Evolutionary conservation across 139 green algal species (phyloP).

Genomic region (Haematococcus sp.): DNA sequence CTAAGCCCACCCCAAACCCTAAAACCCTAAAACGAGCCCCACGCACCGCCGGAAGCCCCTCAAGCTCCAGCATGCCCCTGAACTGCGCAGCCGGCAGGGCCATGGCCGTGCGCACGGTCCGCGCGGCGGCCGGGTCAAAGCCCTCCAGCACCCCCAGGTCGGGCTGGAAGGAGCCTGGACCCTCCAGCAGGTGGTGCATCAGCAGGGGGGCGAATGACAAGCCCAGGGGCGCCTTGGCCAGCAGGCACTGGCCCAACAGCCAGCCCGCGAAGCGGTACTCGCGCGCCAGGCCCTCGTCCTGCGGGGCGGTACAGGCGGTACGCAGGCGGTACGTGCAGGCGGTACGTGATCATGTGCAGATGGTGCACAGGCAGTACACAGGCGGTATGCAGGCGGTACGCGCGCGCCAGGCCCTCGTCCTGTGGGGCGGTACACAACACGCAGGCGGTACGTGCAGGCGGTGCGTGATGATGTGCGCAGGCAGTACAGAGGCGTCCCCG

Average conservation of each 20-base stretch:
- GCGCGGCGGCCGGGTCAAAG: constrained; percentile 51
- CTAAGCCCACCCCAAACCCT: no score
- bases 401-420: background rate
- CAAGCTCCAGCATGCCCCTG: constrained; percentile 43
- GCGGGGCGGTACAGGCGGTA: no score
- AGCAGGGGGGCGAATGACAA: constrained; percentile 39
- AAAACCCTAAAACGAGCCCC: no score
- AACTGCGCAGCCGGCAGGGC: constrained; percentile 25
- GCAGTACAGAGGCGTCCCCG: no score
- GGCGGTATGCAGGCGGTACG: constrained; percentile 20
- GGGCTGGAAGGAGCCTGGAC: constrained; percentile 23
- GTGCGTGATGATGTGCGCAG: no score
- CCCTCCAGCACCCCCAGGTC: constrained; percentile 33
- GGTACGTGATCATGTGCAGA: no score
- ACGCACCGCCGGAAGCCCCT: constrained; percentile 22
- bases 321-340: no score
- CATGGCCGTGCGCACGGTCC: constrained; percentile 15
- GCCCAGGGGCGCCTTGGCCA: constrained; percentile 42
- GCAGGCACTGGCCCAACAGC: constrained; percentile 51
- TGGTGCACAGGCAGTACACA: no score
- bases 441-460: no score
- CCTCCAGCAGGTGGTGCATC: constrained; percentile 39
- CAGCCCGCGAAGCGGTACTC: constrained; percentile 35
- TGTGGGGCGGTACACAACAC: no score
- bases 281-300: background rate